phyloP scores from a whole-genome alignment of 2,329 filamentous ascomycete species.

The Colletotrichum eremochloae region DNA sequence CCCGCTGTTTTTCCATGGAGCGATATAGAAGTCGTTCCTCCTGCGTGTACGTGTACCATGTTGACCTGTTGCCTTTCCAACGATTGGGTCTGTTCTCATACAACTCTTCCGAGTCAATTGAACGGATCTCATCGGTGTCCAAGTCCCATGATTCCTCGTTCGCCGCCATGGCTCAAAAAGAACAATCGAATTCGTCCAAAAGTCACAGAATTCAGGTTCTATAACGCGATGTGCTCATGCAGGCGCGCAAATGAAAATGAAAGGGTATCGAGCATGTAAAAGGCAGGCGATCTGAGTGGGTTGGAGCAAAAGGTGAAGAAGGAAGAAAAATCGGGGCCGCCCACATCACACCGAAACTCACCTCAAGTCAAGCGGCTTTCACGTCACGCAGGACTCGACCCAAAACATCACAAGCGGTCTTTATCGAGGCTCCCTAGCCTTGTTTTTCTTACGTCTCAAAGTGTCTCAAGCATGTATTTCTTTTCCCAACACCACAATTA shows the following conservation, averaged over 20 bases:
- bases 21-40: slow-evolving; percentile 73
- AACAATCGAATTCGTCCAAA: too few species aligned
- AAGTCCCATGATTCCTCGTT: slow-evolving; percentile 52
- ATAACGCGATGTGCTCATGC: background rate
- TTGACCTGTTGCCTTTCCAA: slow-evolving; percentile 75
- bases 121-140: slow-evolving; percentile 62
- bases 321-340: slow-evolving; percentile 25
- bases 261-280: background rate
- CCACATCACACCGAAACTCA: slow-evolving; percentile 15
- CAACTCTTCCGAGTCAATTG: slow-evolving; percentile 62
- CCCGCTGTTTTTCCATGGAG: slow-evolving; percentile 73
- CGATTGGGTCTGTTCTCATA: slow-evolving; percentile 73
- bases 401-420: background rate
- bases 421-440: too few species aligned
- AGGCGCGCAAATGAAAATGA: background rate
- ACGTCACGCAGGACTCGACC: background rate
- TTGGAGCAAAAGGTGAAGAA: slow-evolving; percentile 32
- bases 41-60: slow-evolving; percentile 75
- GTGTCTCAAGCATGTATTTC: slow-evolving; percentile 24
- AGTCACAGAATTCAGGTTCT: background rate
- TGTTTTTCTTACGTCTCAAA: background rate
- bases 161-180: slow-evolving; percentile 33
- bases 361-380: background rate
- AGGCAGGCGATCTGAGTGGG: background rate
- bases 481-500: slow-evolving; percentile 43